Base-by-base conservation (phyloP, 345 rosid genomes). In the Citrus trifoliata region DNA sequence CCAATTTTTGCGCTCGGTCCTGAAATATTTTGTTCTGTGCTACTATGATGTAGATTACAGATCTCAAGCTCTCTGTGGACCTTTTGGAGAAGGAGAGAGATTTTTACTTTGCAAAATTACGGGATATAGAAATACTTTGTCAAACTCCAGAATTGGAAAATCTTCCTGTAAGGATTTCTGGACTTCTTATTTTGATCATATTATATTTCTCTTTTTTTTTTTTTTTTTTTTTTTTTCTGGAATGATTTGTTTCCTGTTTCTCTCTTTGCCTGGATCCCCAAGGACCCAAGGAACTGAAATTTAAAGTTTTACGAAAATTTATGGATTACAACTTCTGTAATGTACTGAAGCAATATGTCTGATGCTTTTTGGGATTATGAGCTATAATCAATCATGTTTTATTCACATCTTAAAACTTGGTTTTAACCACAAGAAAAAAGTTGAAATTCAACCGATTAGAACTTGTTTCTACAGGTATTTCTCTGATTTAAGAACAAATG, bases 21-120 rank as follows among this genome's bases (percentile, higher is more conserved):
- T 48, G 55, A 78, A 70, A 10, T 24, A 3, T 13, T 75, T 61
- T 70, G n/a, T 82, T 48, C 37, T 38, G 27, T 68, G 33, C 24
- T 80, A 35, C 24, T 76, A 9, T 74, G 56, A 48, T 53, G 21
- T 83, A 96, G 99, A 76, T 96, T 76, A 80, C 85, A 48, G 95
- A 94, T 70, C 86, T 91, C 71, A 94, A 90, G 87, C 89, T 91
- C 71, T 90, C 97, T 9, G 88, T 91, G 16, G 95, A 93, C 82
- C 80, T 89, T 66, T 80, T 91, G 88, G 98, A 91, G 67, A 94
- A 96, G 79, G 98, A 96, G 81, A 90, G 97, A 80, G 97, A 96
- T 69, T 96, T 96, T 84, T 96, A 96, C 94, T 87, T 90, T 81
- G 87, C 94, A 18, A 96, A 96, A 84, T 79, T 96, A 71, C 88